Base-by-base conservation (phyloP, 2,329 filamentous ascomycete genomes). In the Pseudogymnoascus sp. region DNA sequence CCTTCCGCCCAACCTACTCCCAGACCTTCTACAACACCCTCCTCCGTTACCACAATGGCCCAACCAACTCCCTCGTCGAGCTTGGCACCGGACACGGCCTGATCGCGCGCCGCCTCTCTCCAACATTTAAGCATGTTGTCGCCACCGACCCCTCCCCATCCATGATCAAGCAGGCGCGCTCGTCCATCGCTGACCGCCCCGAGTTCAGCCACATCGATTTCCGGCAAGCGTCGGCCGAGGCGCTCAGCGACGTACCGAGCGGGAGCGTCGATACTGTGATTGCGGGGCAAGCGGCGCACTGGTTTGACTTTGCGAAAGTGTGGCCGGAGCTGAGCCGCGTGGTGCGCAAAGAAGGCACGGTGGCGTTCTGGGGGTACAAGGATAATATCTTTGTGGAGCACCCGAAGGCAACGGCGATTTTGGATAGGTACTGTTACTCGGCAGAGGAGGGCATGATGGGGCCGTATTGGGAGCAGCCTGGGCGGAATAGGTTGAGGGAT, bases 341-440 rank as follows among this genome's bases (percentile, higher is more conserved):
- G 7, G 74, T 87, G 42, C 77, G 80, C 59, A 71, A 73, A 1
- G 82, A 82, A 13, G 85, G 84, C 15, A 83, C 82, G 0, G 68
- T 88, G n/a, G 84, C 84, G 0, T 85, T 86, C 70, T 88, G 82
- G 83, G 85, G 84, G 1, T 88, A 88, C 72, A 85, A 83, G 69
- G 86, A 88, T 72, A 84, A 83, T 69, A 76, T 85, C 35, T 78
- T 88, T 61, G 73, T 85, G 15, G 80, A 82, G 21, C 78, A 78
- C 66, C 79, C 81, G 6, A 68, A 70, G 35, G 83, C 83, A 15
- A 85, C 81, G 23, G 70, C 71, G 50, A 77, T 88, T 23, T 77
- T 87, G 69, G 75, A 83, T 69, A 72, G 75, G 29, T 88, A 83
- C 67, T 78, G 80, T 64, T 87, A 87, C 74, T 80, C 78, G 6